A percentile compares a stretch with the other conserved stretches of the same genome.
These are phyloP conservation scores for Rhodotorula diobovata DNA, from an alignment of 768 basidiomycete genomes.

Conservation along the genomic window DNA sequence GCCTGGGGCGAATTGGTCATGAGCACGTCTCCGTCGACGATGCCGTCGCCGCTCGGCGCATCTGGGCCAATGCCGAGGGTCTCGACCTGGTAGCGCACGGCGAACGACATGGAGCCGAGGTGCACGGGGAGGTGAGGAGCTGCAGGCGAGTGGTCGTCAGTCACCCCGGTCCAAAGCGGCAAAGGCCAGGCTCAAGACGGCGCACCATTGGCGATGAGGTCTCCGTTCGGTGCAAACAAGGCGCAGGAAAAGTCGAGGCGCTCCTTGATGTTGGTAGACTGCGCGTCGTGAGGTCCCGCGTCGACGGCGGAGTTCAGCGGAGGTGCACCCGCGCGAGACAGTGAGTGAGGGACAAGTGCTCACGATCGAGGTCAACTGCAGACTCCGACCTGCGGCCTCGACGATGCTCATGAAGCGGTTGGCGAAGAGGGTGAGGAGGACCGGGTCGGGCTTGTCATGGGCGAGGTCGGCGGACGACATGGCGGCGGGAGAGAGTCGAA, in stretches of 20 bases:
- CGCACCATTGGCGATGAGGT: conserved; percentile 71
- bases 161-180: no score
- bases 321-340: neutral
- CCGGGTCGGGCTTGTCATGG: conserved; percentile 59
- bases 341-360: neutral
- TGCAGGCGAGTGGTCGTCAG: neutral
- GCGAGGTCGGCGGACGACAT: neutral
- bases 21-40: conserved; percentile 86
- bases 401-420: conserved; percentile 92
- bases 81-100: conserved; percentile 45
- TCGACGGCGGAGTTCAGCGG: neutral
- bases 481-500: neutral
- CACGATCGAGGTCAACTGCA: conserved; percentile 12
- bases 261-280: conserved; percentile 88
- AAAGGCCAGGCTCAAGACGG: conserved; percentile 14
- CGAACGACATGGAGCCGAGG: conserved; percentile 42
- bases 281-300: no score
- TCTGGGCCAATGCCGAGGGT: conserved; percentile 17
- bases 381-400: conserved; percentile 10
- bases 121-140: conserved; percentile 39
- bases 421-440: conserved; percentile 82
- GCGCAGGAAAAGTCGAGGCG: conserved; percentile 93
- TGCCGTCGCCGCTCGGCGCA: conserved; percentile 51
- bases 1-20: conserved; percentile 88
- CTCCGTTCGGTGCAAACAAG: conserved; percentile 88